Evolutionary conservation across 2,329 filamentous ascomycete species (phyloP), one percentile per base, ranked within the genome.

Genomic region (Alternaria alternata): DNA sequence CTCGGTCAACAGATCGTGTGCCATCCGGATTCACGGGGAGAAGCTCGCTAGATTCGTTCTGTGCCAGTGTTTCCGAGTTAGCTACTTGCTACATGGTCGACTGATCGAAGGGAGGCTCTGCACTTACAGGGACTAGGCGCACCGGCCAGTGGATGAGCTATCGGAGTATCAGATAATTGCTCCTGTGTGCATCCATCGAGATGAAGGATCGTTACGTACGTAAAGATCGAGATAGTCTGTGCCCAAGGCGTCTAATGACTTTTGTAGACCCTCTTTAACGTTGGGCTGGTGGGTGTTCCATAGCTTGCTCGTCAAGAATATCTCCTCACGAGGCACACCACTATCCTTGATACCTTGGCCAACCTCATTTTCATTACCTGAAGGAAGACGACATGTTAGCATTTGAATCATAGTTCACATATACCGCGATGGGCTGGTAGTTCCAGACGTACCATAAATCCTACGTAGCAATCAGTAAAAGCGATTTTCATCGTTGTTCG

Each of bases 201-300:
- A 34, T 34, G 32, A 12, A 5, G 16, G 51, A 34, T 46, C 26
- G 43, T 14, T 7, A 52, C 54, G 16, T 43, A 57, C 54, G 24
- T 89, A 96, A 67, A 95, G 87, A 79, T 95, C 92, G 80, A 95
- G 93, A 85, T 95, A 94, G 75, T 93, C 92, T 64, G 94, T 24
- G 76, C 62, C 89, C 88, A 90, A 90, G 93, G 83, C 93, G 18
- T 88, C 85, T 72, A 94, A 81, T 68, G 88, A 89, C 82, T 63
- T 86, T 84, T 60, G 94, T 80, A 94, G 91, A 75, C 87, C 88
- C 79, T 86, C 86, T 78, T 82, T 84, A 74, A 93, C 92, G 12
- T 59, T 32, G 7, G 49, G 84, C 71, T 93, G 89, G 83, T 95
- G 91, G 86, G 92, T 94, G 82, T 93, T 92, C 92, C 92, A 95